These are phyloP conservation scores for Pseudohalonectria lignicola DNA, from an alignment of 2,329 filamentous ascomycete species.

Conservation along the genomic window DNA sequence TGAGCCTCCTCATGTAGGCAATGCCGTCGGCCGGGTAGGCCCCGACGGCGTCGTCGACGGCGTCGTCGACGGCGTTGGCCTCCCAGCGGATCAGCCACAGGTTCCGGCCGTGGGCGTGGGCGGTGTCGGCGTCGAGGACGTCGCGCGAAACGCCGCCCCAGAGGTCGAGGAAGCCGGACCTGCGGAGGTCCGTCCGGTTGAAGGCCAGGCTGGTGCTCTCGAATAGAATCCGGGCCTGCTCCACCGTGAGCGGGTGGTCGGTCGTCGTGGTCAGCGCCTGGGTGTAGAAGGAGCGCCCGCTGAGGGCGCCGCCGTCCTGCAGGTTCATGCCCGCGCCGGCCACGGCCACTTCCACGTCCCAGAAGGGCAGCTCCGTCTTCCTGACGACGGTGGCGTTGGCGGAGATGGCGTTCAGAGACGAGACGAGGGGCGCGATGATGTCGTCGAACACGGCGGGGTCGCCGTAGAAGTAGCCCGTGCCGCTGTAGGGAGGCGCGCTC, in stretches of 20 bases:
- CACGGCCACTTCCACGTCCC: not conserved
- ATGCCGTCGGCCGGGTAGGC: not conserved
- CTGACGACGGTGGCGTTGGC: not conserved
- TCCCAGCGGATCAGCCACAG: not conserved
- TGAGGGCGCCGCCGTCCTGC: not conserved
- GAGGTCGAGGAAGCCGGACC: not conserved
- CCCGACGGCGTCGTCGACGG: no score
- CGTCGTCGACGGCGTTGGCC: not conserved
- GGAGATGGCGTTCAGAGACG: not conserved
- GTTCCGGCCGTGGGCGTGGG: not conserved
- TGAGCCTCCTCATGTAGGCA: not conserved
- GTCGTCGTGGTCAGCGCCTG: not conserved
- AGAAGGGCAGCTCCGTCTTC: not conserved
- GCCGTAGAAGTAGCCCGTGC: not conserved
- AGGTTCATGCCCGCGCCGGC: not conserved
- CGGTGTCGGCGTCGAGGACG: not conserved
- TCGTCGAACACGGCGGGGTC: not conserved
- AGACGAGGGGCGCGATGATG: not conserved
- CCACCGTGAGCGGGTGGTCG: not conserved
- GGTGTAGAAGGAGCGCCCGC: not conserved
- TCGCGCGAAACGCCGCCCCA: not conserved
- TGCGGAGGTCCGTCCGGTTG: not conserved
- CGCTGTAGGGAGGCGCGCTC: not conserved
- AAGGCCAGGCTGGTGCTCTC: not conserved
- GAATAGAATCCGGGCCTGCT: not conserved